Evolutionary conservation across 257 asterid genomes (phyloP).

Genomic region (Solanum medicagineum): DNA sequence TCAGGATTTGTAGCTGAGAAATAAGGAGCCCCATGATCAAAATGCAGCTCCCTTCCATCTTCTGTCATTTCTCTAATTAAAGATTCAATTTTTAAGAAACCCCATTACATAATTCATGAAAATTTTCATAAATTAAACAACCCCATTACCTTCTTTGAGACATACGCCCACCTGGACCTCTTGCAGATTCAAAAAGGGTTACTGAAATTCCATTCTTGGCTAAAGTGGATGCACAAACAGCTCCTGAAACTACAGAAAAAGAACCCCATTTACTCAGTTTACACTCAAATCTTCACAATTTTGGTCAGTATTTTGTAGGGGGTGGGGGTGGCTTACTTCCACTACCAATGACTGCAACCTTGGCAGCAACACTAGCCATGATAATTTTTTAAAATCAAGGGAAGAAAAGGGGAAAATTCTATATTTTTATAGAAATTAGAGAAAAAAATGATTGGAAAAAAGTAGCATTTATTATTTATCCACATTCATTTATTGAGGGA

Average conservation of each 20-base stretch:
- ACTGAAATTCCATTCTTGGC: slow-evolving; percentile 74
- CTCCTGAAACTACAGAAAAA: slow-evolving; percentile 66
- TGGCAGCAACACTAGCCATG: slow-evolving; percentile 49
- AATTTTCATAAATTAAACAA: background rate
- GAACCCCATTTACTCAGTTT: background rate
- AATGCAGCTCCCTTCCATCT: slow-evolving; percentile 71
- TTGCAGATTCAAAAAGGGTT: slow-evolving; percentile 68
- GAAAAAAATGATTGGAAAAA: background rate
- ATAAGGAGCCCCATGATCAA: slow-evolving; percentile 85
- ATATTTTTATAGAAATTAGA: background rate
- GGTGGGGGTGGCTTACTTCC: slow-evolving; percentile 42
- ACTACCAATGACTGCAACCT: slow-evolving; percentile 80
- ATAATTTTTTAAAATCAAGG: background rate
- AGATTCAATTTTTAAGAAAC: background rate
- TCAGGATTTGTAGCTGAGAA: slow-evolving; percentile 47
- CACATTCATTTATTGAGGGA: background rate
- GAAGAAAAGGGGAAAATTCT: background rate
- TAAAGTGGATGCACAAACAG: slow-evolving; percentile 75
- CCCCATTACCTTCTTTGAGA: slow-evolving; percentile 61
- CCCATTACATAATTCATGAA: background rate
- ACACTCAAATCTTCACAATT: background rate
- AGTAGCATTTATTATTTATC: background rate
- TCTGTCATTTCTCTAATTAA: slow-evolving; percentile 44
- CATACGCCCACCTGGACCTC: slow-evolving; percentile 98
- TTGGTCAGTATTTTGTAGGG: background rate